Conservation (phyloP, 345 rosid species). For the Eucalyptus sp. region DNA sequence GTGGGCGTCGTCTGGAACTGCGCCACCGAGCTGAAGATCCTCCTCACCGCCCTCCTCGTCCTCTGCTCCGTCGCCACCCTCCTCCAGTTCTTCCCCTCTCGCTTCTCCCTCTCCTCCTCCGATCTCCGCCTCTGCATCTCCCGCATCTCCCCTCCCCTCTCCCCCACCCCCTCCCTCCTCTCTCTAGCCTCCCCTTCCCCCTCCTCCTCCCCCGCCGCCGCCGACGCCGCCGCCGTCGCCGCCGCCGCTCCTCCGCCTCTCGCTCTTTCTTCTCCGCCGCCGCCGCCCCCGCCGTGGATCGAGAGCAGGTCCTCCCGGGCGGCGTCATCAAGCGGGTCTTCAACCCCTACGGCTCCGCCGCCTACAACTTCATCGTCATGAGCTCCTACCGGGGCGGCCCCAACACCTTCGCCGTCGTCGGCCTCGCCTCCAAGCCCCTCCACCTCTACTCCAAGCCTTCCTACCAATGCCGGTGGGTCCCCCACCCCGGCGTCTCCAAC, state of each 20-base stretch:
- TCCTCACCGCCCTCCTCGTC: slow-evolving; percentile 43
- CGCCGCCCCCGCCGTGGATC: neutral
- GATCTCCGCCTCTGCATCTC: slow-evolving; percentile 79
- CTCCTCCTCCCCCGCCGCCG: slow-evolving; percentile 32
- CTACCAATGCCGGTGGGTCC: slow-evolving; percentile 70
- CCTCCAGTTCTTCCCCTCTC: slow-evolving; percentile 64
- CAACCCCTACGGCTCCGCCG: slow-evolving; percentile 57
- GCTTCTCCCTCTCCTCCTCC: slow-evolving; percentile 56
- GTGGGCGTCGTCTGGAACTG: slow-evolving; percentile 51
- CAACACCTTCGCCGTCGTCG: slow-evolving; percentile 56
- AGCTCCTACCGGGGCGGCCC: slow-evolving; percentile 76
- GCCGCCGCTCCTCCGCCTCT: slow-evolving; percentile 20
- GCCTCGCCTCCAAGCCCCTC: slow-evolving; percentile 77
- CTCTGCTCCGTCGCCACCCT: slow-evolving; percentile 57
- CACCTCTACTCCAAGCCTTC: slow-evolving; percentile 58
- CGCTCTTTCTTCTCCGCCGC: neutral
- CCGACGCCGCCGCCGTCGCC: slow-evolving; percentile 41
- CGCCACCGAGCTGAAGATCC: slow-evolving; percentile 64
- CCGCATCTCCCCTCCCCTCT: slow-evolving; percentile 15
- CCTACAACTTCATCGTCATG: slow-evolving; percentile 77
- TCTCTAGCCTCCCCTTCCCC: slow-evolving; percentile 33
- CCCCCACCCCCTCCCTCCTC: neutral
- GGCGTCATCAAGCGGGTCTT: slow-evolving; percentile 50
- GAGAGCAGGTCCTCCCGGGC: slow-evolving; percentile 34
- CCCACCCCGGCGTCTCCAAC: neutral